Conservation (phyloP, 306 rosid species). For the Begonia fuchsioides region DNA sequence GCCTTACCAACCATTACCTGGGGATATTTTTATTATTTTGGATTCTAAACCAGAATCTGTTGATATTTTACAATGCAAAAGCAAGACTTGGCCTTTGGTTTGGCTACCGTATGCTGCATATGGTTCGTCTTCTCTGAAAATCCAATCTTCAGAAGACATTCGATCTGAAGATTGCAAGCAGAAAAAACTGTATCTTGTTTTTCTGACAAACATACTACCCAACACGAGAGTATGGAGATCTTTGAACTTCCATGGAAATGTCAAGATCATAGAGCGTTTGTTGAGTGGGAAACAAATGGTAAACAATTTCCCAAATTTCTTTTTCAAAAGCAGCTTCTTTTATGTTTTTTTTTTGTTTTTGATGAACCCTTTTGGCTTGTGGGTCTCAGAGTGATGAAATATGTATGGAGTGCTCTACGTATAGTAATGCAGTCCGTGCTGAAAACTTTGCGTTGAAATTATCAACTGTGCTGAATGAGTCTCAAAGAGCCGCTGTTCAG, state of each 20-base stretch:
- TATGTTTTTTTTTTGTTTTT: not conserved
- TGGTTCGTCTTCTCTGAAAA: slow-evolving; percentile 19
- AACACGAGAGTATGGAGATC: slow-evolving; percentile 45
- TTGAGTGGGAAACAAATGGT: slow-evolving; percentile 21
- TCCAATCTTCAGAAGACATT: slow-evolving; percentile 24
- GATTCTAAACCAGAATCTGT: slow-evolving; percentile 31
- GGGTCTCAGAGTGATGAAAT: slow-evolving; percentile 22
- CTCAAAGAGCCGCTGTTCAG: slow-evolving; percentile 36
- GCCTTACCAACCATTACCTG: slow-evolving; percentile 30
- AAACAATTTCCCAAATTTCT: slow-evolving; percentile 3
- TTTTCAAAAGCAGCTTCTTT: not conserved
- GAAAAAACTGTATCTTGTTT: slow-evolving; percentile 20
- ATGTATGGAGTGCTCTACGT: slow-evolving; percentile 16
- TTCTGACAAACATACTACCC: slow-evolving; percentile 30
- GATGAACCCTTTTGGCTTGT: slow-evolving; percentile 1
- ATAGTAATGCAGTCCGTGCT: slow-evolving; percentile 5
- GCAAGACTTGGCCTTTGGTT: slow-evolving; percentile 28
- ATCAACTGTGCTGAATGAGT: slow-evolving; percentile 32
- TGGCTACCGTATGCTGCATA: slow-evolving; percentile 13
- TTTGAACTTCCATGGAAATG: slow-evolving; percentile 24
- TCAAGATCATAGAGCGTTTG: slow-evolving; percentile 15
- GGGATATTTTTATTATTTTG: slow-evolving; percentile 42
- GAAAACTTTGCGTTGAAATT: slow-evolving; percentile 11
- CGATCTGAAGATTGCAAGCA: slow-evolving; percentile 8
- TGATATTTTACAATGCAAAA: slow-evolving; percentile 26